These are phyloP conservation scores for Leucaena leucocephala DNA, from an alignment of 306 rosid species.

Conservation along the genomic window DNA sequence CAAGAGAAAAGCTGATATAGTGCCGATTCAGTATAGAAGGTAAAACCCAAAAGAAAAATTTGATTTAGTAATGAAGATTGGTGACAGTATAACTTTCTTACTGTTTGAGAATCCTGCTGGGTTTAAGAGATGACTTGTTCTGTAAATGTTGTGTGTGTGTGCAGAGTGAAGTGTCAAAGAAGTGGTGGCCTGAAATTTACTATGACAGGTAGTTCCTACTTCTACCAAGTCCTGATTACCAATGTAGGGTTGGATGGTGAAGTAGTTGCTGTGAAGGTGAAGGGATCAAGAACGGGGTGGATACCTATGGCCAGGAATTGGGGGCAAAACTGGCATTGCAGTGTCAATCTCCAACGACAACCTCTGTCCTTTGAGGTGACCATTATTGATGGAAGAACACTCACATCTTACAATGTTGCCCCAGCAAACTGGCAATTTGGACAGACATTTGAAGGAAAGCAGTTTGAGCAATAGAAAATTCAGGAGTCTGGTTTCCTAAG, in stretches of 20 bases:
- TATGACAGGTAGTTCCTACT: constrained; percentile 74
- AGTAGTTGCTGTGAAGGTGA: constrained; percentile 87
- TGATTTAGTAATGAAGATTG: neutral
- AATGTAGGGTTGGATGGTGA: constrained; percentile 91
- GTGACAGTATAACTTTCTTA: constrained; percentile 14
- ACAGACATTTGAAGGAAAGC: constrained; percentile 93
- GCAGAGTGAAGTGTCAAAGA: constrained; percentile 85
- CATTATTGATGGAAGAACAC: constrained; percentile 64
- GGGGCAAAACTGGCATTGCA: constrained; percentile 94
- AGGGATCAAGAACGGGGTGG: constrained; percentile 97
- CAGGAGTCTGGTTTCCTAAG: constrained; percentile 5
- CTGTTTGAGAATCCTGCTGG: constrained; percentile 22
- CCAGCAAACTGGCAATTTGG: constrained; percentile 77
- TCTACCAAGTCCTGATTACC: constrained; percentile 81
- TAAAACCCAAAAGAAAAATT: constrained; percentile 31
- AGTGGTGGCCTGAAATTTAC: constrained; percentile 69
- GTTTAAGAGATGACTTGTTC: constrained; percentile 6
- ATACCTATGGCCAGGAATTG: constrained; percentile 89
- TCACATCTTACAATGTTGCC: constrained; percentile 84
- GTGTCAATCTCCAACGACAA: constrained; percentile 72
- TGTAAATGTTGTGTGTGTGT: constrained; percentile 44
- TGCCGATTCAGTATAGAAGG: constrained; percentile 96
- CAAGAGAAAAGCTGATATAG: constrained; percentile 75
- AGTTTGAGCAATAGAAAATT: constrained; percentile 51
- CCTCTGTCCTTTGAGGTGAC: constrained; percentile 95